phyloP scores from a whole-genome alignment of 495 filamentous ascomycete species.

The Baudoinia panamericana region DNA sequence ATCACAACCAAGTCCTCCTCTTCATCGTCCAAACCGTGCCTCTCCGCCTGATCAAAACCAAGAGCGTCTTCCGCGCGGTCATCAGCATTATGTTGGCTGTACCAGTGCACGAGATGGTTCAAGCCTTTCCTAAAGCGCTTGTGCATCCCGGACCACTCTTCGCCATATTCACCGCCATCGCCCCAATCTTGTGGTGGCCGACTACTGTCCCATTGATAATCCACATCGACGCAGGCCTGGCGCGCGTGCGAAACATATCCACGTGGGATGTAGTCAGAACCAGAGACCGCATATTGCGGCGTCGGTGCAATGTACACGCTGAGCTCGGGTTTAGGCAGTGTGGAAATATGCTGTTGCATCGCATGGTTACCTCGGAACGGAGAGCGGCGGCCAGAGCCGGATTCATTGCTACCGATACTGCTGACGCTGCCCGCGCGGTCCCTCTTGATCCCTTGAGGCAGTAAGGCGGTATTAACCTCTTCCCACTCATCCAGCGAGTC shows the following conservation, averaged over 20 bases:
- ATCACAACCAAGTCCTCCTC: conserved; percentile 69
- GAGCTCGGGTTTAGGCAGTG: conserved; percentile 10
- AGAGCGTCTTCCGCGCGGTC: conserved; percentile 22
- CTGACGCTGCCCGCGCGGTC: conserved; percentile 28
- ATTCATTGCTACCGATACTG: conserved; percentile 10
- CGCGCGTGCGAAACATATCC: conserved; percentile 90
- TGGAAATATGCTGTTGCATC: conserved; percentile 2
- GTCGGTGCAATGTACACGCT: conserved; percentile 54
- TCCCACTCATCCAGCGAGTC: conserved; percentile 21
- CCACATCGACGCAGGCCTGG: conserved; percentile 70
- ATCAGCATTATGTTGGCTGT: conserved; percentile 42
- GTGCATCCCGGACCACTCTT: conserved; percentile 95
- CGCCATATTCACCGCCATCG: conserved; percentile 71
- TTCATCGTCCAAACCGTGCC: conserved; percentile 36
- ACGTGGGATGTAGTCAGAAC: conserved; percentile 63
- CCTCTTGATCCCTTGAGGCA: conserved; percentile 17
- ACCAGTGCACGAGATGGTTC: conserved; percentile 67
- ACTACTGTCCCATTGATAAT: conserved; percentile 93
- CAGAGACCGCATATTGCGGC: conserved; percentile 72
- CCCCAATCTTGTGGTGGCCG: conserved; percentile 63
- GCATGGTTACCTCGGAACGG: neutral
- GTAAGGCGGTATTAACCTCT: conserved; percentile 25
- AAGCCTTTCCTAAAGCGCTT: conserved; percentile 68
- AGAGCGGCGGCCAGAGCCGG: conserved; percentile 3
- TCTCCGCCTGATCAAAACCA: conserved; percentile 15